Percentiles rank a stretch among this genome's conserved stretches.
phyloP scores from a whole-genome alignment of 345 rosid species.

The Conringia planisiliqua region DNA sequence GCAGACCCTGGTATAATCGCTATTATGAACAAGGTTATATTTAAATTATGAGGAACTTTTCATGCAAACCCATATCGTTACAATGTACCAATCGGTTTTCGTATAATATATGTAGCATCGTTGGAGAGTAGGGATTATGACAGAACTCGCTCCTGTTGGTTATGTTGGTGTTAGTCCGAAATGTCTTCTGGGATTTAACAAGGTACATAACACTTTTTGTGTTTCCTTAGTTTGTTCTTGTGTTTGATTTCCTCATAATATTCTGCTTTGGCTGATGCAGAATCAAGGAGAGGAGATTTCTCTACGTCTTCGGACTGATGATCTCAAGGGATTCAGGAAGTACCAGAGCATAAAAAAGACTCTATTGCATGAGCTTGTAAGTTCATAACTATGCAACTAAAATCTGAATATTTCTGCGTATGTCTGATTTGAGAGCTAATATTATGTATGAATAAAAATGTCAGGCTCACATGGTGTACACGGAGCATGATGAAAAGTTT shows the following conservation, averaged over 20 bases:
- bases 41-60: not conserved
- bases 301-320: constrained; percentile 94
- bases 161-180: constrained; percentile 89
- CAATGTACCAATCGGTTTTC: constrained; percentile 5
- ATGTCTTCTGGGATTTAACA: constrained; percentile 85
- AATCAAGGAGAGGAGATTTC: constrained; percentile 97
- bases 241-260: not conserved
- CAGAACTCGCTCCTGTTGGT: constrained; percentile 97
- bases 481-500: constrained; percentile 89
- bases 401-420: not conserved
- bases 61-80: not conserved
- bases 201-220: constrained; percentile 42
- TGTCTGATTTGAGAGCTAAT: not conserved
- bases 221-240: not conserved
- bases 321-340: constrained; percentile 94
- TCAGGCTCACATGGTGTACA: constrained; percentile 93
- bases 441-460: constrained; percentile 20
- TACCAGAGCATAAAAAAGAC: constrained; percentile 87
- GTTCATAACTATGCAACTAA: constrained; percentile 10
- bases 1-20: constrained; percentile 93
- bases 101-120: constrained; percentile 47
- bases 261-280: constrained; percentile 36
- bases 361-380: constrained; percentile 91
- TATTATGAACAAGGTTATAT: constrained; percentile 78
- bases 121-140: constrained; percentile 87